Conservation (phyloP, 192 early-diverging fungal genomes). For the Tieghemiomyces parasiticus region DNA sequence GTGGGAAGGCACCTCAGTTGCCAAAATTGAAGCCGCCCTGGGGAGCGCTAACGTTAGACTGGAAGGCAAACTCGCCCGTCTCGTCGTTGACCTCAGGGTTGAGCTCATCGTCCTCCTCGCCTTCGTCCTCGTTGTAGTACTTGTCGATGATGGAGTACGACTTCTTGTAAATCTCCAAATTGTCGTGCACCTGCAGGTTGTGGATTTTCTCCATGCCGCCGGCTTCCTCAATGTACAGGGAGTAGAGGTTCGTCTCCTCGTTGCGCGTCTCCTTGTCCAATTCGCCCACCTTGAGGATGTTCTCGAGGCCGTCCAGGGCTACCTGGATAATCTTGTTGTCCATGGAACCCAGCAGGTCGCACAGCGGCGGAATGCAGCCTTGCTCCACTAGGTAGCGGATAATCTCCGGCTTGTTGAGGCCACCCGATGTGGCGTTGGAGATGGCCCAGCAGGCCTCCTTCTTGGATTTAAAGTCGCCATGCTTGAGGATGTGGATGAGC, state of each 20-base stretch:
- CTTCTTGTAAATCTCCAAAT: slow-evolving; percentile 94
- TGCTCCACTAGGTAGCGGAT: slow-evolving; percentile 85
- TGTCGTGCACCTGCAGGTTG: slow-evolving; percentile 86
- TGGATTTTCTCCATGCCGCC: slow-evolving; percentile 95
- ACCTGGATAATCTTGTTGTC: slow-evolving; percentile 97
- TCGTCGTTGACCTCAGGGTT: slow-evolving; percentile 55
- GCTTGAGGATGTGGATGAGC: slow-evolving; percentile 67
- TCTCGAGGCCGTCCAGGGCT: slow-evolving; percentile 94
- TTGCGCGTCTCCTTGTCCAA: slow-evolving; percentile 45
- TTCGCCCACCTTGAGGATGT: slow-evolving; percentile 94
- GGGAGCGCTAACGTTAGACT: slow-evolving; percentile 45
- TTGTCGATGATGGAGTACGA: slow-evolving; percentile 89
- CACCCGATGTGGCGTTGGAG: slow-evolving; percentile 95
- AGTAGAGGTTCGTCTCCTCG: slow-evolving; percentile 68
- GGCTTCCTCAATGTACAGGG: slow-evolving; percentile 80
- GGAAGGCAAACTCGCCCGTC: slow-evolving; percentile 70
- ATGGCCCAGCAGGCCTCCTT: slow-evolving; percentile 99
- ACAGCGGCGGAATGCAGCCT: slow-evolving; percentile 90
- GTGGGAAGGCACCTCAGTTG: not conserved
- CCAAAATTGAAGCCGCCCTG: slow-evolving; percentile 77
- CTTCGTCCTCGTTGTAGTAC: slow-evolving; percentile 84
- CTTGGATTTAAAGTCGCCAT: slow-evolving; percentile 95
- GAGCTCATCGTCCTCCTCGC: slow-evolving; percentile 54
- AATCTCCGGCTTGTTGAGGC: slow-evolving; percentile 77
- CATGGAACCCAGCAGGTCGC: slow-evolving; percentile 76